Base-by-base conservation (phyloP, 805 yeast genomes). In the Brettanomyces bruxellensis region DNA sequence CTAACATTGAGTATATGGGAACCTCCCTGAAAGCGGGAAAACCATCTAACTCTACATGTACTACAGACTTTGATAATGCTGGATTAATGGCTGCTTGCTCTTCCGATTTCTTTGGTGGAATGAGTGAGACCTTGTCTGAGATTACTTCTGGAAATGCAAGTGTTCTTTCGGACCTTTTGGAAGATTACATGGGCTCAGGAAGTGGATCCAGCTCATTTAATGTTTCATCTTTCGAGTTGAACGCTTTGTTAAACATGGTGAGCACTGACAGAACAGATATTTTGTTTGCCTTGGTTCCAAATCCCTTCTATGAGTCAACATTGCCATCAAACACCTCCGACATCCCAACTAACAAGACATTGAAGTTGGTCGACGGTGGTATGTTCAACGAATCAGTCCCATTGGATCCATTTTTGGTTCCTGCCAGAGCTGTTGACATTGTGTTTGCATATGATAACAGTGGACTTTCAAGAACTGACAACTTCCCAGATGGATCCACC, bases 71-170 rank as follows among this genome's bases (percentile, higher is more conserved):
- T 51, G 95, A 88, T 60, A 86, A 84, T 53, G 82, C 82, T 14
- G 91, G 93, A 4, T 88, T 79, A 55, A 59, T 86, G 25, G 66
- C 84, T 62, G 95, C 90, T 23, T 75, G 93, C 5, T 85, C 95
- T 3, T 80, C 93, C 3, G 73, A 88, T 4, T 64, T 86, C 41
- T 82, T 87, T 68, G 53, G 59, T 8, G 49, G 40, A 11, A 55
- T 48, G 39, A 46, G 47, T 35, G 35, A 35, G 5, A 39, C 34
- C 9, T 44, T 58, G 13, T 25, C 45, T 3, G 54, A 47, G n/a
- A 45, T 55, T 34, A 34, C 47, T 6, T 43, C 42, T 12, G 52
- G 50, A 38, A 46, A 53, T 43, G 8, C 37, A 32, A 46, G 42
- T 34, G 41, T 40, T 25, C 23, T 43, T n/a, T 47, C 41, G 18